A percentile compares a stretch with the other conserved stretches of the same genome.
phyloP scores from a whole-genome alignment of 768 basidiomycete genomes.

The Phallus indusiatus region DNA sequence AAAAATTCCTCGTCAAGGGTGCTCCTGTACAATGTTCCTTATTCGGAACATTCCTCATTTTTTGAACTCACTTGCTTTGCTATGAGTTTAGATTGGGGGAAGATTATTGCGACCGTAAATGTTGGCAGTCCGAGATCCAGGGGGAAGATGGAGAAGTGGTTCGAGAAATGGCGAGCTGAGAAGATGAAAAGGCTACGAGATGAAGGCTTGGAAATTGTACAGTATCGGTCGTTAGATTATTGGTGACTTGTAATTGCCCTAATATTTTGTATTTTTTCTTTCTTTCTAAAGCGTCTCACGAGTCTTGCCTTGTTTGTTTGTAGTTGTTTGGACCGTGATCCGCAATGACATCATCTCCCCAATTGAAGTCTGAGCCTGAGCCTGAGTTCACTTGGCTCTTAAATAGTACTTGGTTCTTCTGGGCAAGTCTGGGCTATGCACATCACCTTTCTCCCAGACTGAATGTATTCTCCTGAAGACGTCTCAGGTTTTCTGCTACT shows the following conservation, averaged over 20 bases:
- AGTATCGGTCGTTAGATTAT: slow-evolving; percentile 34
- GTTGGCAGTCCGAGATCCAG: slow-evolving; percentile 65
- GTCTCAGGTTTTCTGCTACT: slow-evolving; percentile 43
- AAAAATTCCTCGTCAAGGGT: slow-evolving; percentile 60
- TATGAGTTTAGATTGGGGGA: slow-evolving; percentile 72
- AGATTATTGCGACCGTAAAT: slow-evolving; percentile 95
- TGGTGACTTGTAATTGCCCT: slow-evolving; percentile 25
- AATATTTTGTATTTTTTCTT: not conserved
- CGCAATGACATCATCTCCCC: not conserved
- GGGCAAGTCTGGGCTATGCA: not conserved
- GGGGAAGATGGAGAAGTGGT: slow-evolving; percentile 83
- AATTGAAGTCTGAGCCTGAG: too few species aligned
- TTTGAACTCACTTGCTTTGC: slow-evolving; percentile 94
- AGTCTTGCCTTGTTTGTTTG: too few species aligned
- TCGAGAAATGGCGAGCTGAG: slow-evolving; percentile 83
- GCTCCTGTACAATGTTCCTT: slow-evolving; percentile 77
- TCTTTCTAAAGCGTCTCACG: too few species aligned
- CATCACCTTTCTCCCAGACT: not conserved
- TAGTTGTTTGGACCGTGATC: too few species aligned
- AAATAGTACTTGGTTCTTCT: not conserved
- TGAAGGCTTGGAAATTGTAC: slow-evolving; percentile 18
- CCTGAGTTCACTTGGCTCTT: too few species aligned
- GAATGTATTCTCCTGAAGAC: slow-evolving; percentile 18
- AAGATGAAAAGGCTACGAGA: slow-evolving; percentile 44
- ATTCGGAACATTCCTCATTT: slow-evolving; percentile 95